Base-by-base conservation (phyloP, 2,329 filamentous ascomycete species). In the Leptographium galeiforme region DNA sequence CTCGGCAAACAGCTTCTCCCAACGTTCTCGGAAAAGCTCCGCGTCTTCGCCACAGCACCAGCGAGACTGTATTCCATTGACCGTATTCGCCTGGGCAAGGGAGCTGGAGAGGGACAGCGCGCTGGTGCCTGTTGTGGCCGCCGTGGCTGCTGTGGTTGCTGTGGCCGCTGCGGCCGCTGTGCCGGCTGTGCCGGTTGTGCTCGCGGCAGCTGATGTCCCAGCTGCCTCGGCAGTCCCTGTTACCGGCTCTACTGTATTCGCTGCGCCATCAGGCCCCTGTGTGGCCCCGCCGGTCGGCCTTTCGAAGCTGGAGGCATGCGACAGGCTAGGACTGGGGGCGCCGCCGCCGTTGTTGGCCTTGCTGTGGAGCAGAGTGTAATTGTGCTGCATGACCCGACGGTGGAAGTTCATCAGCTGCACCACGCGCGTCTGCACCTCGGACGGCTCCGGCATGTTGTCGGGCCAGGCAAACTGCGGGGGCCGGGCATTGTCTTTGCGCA, bases 391-490 rank as follows among this genome's bases (percentile, higher is more conserved):
- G 18, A 98, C 89, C 52, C 82, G 80, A 25, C 91, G 87, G 66
- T 97, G 93, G 59, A 97, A 98, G 60, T 95, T 95, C 89, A 98
- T 97, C 59, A 98, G 71, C 63, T 95, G 87, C 38, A 97, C 89
- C 2, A 98, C 90, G 52, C 89, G 85, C 30, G 85, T 84, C 64
- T 95, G 88, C 5, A 98, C 93, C 60, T 95, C 82, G 32, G 89
- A 94, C 2, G 93, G 93, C 65, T 98, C 93, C 2, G 90, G 89
- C 70, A 93, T 93, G 59, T 93, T 91, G 44, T 88, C 82, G 2
- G 93, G 93, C 93, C 93, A 98, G n/a, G 93, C 89, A 65, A 98
- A 98, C 63, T 98, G 89, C 18, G 91, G 83, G 11, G 93, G 93
- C 1, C 91, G 87, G 63, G 93, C 87, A 57, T 89, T 88, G n/a